Base-by-base conservation (phyloP, 768 basidiomycete genomes). In the Termitomyces sp. region DNA sequence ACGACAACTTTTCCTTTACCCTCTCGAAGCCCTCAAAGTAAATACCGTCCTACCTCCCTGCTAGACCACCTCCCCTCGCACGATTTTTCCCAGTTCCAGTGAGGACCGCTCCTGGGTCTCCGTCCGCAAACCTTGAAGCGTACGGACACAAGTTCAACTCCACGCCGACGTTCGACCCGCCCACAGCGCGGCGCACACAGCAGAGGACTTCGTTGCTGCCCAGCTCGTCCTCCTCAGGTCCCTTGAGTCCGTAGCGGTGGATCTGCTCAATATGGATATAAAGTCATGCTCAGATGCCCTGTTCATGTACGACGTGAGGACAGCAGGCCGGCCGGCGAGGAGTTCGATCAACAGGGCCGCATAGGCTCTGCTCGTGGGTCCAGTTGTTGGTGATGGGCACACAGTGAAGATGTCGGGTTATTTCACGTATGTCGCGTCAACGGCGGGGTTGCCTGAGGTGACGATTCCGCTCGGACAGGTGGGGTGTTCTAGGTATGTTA, bases 401-500 rank as follows among this genome's bases (percentile, higher is more conserved):
- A 24, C 14, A 5, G 46, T 53, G 3, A 60, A 61, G 22, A 59
- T 56, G 4, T 58, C 71, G 0, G 68, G 72, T 44, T 72, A 67
- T 52, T 69, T 73, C 59, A 69, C 68, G 50, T 72, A 67, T 44
- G 41, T 75, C 12, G 69, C 69, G n/a, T 72, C 74, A 34, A 74
- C 73, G 72, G 73, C 64, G 4, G 72, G 69, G 34, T 60, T 74
- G 29, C 73, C 74, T 22, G 74, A 75, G 58, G 61, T 73, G 16
- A 74, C 72, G 10, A 60, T 74, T 13, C 74, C 74, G 6, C 59
- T 75, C 55, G 73, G 74, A 5, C 70, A 75, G 60, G 72, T 70
- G 27, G 44, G 52, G 55, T 75, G 74, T 66, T 68, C 59, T 47
- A 74, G 72, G 53, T 68, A 68, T 29, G 55, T 75, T 9, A 71